phyloP scores from a whole-genome alignment of 495 filamentous ascomycete species.

The Penicillium turbatum region DNA sequence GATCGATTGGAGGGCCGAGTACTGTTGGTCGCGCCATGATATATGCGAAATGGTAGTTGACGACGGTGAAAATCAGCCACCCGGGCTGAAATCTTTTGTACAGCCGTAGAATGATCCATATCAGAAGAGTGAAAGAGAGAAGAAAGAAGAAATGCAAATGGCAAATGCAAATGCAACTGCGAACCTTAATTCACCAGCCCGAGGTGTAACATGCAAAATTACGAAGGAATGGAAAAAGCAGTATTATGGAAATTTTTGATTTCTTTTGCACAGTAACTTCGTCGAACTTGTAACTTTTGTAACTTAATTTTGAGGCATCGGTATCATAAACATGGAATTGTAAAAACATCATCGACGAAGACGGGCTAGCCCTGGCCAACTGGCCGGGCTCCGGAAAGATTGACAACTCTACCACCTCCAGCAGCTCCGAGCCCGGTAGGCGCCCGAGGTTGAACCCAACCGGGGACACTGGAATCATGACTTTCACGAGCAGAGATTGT shows the following conservation, averaged over 20 bases:
- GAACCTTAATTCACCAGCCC: not conserved
- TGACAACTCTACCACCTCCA: slow-evolving; percentile 47
- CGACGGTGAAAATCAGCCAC: slow-evolving; percentile 55
- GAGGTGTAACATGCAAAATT: not conserved
- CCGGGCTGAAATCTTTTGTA: slow-evolving; percentile 13
- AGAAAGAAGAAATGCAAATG: not conserved
- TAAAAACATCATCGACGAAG: not conserved
- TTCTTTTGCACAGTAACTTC: too few relatives aligned
- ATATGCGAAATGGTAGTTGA: slow-evolving; percentile 65
- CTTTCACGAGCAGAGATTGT: slow-evolving; percentile 46
- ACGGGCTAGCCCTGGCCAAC: slow-evolving; percentile 32
- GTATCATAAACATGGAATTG: slow-evolving; percentile 2
- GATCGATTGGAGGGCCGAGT: slow-evolving; percentile 53
- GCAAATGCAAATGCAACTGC: slow-evolving; percentile 14
- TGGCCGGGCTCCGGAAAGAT: slow-evolving; percentile 49
- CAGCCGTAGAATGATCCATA: slow-evolving; percentile 10
- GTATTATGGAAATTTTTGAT: too few relatives aligned
- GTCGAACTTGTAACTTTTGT: too few relatives aligned
- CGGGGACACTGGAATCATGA: slow-evolving; percentile 45
- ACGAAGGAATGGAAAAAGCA: too few relatives aligned
- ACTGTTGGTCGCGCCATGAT: slow-evolving; percentile 73
- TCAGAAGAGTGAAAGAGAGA: not conserved
- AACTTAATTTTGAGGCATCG: not conserved
- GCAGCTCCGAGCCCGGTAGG: slow-evolving; percentile 16
- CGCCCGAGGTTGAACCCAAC: slow-evolving; percentile 49